Evolutionary conservation across 192 early-diverging fungal genomes (phyloP), one percentile per base, ranked within the genome.

Genomic region (Mycoemilia scoparia): DNA sequence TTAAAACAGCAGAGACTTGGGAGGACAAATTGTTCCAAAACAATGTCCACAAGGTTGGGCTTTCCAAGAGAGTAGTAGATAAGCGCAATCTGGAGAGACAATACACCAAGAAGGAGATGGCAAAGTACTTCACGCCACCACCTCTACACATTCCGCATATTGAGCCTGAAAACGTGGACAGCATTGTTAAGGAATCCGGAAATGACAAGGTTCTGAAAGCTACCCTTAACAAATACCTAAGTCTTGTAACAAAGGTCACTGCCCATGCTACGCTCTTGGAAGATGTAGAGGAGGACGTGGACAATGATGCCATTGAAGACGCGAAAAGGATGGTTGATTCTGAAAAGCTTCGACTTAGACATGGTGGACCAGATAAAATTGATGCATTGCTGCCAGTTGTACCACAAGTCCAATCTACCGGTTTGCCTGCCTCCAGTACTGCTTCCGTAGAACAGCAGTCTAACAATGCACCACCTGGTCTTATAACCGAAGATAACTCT

Each of bases 31-130:
- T 86, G 13, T 73, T 71, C 27, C 58, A 58, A 22, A 77, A 68
- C 36, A 79, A 79, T 43, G 46, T 80, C 2, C 74, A 78, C 48
- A 90, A 90, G 38, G 45, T 74, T 5, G 64, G 67, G 10, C 51
- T 87, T 34, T 56, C 80, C 7, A 67, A 65, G 10, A 54, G 69
- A 7, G 72, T 79, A 0, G 64, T 81, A 4, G 73, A 79, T 39
- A 59, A 70, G 35, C 73, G 69, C 39, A 57, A 52, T 10, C 66
- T 60, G 38, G 56, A 64, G 11, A 58, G 60, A 17, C 38, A 34
- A 0, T 58, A 51, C 18, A 45, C 62, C 5, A 69, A 63, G 23
- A 41, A 32, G 0, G 61, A 71, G 13, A 51, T 73, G 57, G 52
- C 58, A 32, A 20, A 32, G 11, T 80, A 77, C 37, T 65, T 69